These are phyloP conservation scores for Exsudoporus floridanus DNA, from an alignment of 1,284 basidiomycete genomes.

Conservation along the genomic window DNA sequence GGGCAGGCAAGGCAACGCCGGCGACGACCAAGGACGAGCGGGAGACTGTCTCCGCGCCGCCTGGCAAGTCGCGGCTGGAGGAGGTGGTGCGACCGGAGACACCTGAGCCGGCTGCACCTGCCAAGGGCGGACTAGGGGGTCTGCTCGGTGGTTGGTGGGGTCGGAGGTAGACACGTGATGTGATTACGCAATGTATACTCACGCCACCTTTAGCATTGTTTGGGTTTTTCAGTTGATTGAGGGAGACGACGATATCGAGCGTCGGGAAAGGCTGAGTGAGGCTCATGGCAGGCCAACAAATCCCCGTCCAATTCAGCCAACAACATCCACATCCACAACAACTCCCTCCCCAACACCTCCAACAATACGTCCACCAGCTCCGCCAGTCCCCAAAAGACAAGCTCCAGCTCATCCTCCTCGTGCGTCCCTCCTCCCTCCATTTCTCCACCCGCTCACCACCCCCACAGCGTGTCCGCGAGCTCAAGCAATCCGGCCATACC, in stretches of 20 bases:
- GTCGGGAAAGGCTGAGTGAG: conserved; percentile 10
- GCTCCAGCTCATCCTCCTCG: conserved; percentile 25
- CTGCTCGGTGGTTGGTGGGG: conserved; percentile 61
- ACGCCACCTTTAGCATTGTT: conserved; percentile 22
- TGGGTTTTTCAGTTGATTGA: conserved; percentile 20
- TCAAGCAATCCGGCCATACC: conserved; percentile 34
- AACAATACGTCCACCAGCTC: conserved; percentile 11
- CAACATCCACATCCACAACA: conserved; percentile 23
- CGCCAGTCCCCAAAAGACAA: conserved; percentile 26
- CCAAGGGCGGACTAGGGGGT: conserved; percentile 41
- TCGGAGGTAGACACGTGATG: conserved; percentile 29
- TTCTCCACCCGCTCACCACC: neutral
- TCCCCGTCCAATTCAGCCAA: conserved; percentile 29
- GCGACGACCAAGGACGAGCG: conserved; percentile 21
- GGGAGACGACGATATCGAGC: conserved; percentile 14
- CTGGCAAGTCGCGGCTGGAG: conserved; percentile 29
- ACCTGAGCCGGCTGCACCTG: conserved; percentile 38
- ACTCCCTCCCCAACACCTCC: conserved; percentile 5
- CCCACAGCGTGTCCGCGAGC: conserved; percentile 31
- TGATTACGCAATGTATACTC: conserved; percentile 5
- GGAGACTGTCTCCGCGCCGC: conserved; percentile 22
- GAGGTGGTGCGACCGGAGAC: conserved; percentile 37
- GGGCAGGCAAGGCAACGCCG: conserved; percentile 59
- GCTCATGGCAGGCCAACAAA: conserved; percentile 31
- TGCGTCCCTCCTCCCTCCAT: neutral